Base-by-base conservation (phyloP, 768 basidiomycete genomes). In the Pleurotus tuber-regium region DNA sequence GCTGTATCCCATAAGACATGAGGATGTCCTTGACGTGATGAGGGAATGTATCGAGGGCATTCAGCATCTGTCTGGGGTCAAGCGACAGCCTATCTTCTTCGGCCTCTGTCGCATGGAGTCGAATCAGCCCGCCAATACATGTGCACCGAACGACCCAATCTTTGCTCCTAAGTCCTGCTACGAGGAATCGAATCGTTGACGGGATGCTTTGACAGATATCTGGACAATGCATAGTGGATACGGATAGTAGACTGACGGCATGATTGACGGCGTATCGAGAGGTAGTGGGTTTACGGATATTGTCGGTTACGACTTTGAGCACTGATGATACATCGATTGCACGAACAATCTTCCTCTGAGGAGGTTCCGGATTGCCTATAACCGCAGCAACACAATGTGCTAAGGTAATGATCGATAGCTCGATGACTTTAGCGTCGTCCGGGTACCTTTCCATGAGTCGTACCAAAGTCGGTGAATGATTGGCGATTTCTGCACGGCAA, bases 81-180 rank as follows among this genome's bases (percentile, higher is more conserved):
- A 78, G 61, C n/a, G 54, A 50, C 4, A 71, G 66, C 26, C 69
- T 64, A 48, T 85, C 83, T 0, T 63, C 59, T 52, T 82, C 76
- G 1, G 71, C 62, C 8, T 73, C 69, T 4, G 62, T 55, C 12
- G 57, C 61, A 59, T 83, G 74, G 9, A 86, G 65, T 24, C 79
- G 74, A 29, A 84, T 66, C 14, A 87, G 65, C 4, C 72, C 82
- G 3, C 76, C 76, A 4, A 86, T 70, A 11, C 77, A 83, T 1
- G 64, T 64, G 59, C 73, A 77, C 4, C 83, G 78, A 2, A 66
- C 71, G 28, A 73, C 69, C 65, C 83, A 75, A 60, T 85, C 82
- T 28, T 68, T 67, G 63, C 78, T 78, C 36, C 82, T 75, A 26
- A 85, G 63, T 21, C 75, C 76, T 0, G 83, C 78, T 16, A 83